These are phyloP conservation scores for Pilaira anomala DNA, from an alignment of 192 early-diverging fungal species.

Conservation along the genomic window DNA sequence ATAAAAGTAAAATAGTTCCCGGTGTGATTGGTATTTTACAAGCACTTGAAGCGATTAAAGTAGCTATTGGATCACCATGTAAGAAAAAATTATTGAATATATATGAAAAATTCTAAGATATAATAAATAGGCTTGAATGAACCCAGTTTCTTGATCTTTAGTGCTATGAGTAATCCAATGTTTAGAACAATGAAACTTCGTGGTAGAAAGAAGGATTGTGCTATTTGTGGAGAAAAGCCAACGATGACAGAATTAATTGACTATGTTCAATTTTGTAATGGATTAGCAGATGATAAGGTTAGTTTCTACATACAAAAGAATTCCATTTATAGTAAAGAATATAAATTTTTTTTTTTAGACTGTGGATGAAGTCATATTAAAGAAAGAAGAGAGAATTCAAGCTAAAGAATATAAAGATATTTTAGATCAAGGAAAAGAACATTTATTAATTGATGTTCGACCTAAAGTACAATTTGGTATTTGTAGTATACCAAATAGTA, in stretches of 20 bases:
- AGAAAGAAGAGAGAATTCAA: slow-evolving; percentile 19
- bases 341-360: neutral
- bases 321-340: neutral
- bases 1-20: slow-evolving; percentile 55
- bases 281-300: slow-evolving; percentile 73
- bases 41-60: slow-evolving; percentile 91
- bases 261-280: slow-evolving; percentile 89
- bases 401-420: slow-evolving; percentile 45
- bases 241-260: slow-evolving; percentile 81
- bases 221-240: slow-evolving; percentile 83
- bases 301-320: neutral
- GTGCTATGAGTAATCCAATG: slow-evolving; percentile 62
- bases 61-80: slow-evolving; percentile 52
- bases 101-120: neutral
- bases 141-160: slow-evolving; percentile 78
- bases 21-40: slow-evolving; percentile 91
- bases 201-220: slow-evolving; percentile 63
- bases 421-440: slow-evolving; percentile 35
- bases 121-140: slow-evolving; percentile 35
- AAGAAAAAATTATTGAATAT: neutral
- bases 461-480: slow-evolving; percentile 83
- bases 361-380: neutral
- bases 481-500: slow-evolving; percentile 61
- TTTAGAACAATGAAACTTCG: slow-evolving; percentile 84
- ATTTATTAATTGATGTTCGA: slow-evolving; percentile 89